Evolutionary conservation across 345 rosid genomes (phyloP).

Genomic region (Eucalyptus curtisii): DNA sequence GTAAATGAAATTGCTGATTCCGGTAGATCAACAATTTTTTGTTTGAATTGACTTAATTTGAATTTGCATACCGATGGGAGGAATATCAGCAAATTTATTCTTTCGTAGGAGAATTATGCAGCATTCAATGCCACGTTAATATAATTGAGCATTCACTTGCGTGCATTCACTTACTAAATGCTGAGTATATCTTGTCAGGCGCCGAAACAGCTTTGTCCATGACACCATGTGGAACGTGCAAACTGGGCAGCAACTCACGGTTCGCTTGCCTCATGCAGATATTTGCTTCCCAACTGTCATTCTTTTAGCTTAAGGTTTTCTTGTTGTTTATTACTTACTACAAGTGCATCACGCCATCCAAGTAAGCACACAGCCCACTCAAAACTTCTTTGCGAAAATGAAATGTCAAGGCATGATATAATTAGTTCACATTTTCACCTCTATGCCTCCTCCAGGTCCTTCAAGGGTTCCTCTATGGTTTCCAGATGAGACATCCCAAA

Average conservation of each 20-base stretch:
- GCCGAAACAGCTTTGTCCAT: not conserved
- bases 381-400: not conserved
- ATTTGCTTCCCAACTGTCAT: not conserved
- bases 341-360: not conserved
- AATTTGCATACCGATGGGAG: not conserved
- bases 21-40: not conserved
- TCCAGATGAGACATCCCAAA: conserved; percentile 55
- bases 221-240: not conserved
- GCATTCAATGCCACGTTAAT: not conserved
- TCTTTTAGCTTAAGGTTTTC: not conserved
- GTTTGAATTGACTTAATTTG: not conserved
- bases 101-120: not conserved
- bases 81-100: not conserved
- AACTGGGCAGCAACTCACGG: not conserved
- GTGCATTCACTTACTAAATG: not conserved
- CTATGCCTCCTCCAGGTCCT: conserved; percentile 63
- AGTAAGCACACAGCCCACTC: not conserved
- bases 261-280: not conserved
- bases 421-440: conserved; percentile 22
- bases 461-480: conserved; percentile 38
- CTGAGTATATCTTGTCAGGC: not conserved
- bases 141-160: not conserved
- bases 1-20: not conserved
- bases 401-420: not conserved
- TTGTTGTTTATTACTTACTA: not conserved